Conservation (phyloP, 768 basidiomycete species). For the Rhodotorula babjevae region DNA sequence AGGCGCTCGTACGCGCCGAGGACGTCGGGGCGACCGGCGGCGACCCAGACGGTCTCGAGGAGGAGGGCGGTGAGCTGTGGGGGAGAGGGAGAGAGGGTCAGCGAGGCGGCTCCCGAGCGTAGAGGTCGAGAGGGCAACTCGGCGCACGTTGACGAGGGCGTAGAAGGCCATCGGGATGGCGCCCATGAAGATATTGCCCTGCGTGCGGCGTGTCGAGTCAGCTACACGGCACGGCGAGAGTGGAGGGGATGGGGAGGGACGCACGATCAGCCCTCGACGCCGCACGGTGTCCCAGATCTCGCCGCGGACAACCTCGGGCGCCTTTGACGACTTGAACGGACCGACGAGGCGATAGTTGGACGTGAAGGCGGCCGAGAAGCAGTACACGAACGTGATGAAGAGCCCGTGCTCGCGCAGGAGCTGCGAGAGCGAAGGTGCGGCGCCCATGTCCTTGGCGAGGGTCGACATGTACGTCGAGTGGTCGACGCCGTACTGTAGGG, state of each 20-base stretch:
- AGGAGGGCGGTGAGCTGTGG: constrained; percentile 19
- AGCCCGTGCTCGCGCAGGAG: constrained; percentile 55
- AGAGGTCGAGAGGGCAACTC: neutral
- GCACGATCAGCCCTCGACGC: constrained; percentile 52
- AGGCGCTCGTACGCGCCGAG: neutral
- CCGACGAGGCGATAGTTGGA: constrained; percentile 59
- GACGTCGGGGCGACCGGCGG: constrained; percentile 18
- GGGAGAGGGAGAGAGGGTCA: neutral
- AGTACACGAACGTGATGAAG: constrained; percentile 57
- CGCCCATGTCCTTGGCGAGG: constrained; percentile 58
- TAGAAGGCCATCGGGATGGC: constrained; percentile 45
- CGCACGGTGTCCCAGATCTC: constrained; percentile 62
- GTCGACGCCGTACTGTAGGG: constrained; percentile 56
- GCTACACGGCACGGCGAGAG: too few relatives aligned
- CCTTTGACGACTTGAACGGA: constrained; percentile 52
- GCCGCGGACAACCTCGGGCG: constrained; percentile 53
- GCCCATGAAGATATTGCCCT: constrained; percentile 60
- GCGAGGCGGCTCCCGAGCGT: neutral
- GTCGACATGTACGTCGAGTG: constrained; percentile 58
- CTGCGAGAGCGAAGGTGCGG: constrained; percentile 54
- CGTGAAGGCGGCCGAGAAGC: constrained; percentile 60
- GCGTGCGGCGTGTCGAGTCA: neutral
- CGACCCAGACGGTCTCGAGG: constrained; percentile 34
- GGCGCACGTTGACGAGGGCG: constrained; percentile 25
- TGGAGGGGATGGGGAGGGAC: neutral